phyloP scores from a whole-genome alignment of 139 green algal species.

The Ostreobium quekettii region DNA sequence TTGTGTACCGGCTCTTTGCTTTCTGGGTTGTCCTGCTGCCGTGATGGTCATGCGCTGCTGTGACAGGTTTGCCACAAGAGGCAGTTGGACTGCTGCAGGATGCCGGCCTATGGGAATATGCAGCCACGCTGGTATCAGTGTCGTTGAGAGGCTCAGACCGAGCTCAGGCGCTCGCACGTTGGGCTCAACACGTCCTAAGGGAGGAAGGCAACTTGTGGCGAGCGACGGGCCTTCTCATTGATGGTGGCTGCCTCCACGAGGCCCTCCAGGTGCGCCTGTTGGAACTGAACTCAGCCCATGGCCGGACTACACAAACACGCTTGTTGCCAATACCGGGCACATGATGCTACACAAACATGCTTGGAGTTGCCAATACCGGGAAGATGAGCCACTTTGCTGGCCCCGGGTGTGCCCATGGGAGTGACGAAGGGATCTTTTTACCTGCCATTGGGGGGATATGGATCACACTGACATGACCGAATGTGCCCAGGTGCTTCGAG shows the following conservation, averaged over 20 bases:
- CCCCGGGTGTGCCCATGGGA: no score
- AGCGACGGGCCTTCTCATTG: conserved; percentile 34
- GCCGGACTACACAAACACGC: no score
- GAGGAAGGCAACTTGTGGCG: conserved; percentile 42
- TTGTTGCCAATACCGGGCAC: no score
- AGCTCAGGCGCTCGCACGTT: conserved; percentile 45
- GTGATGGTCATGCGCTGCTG: not conserved
- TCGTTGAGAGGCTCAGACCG: conserved; percentile 34
- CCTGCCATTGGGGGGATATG: no score
- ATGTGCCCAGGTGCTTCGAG: no score
- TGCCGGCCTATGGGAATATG: conserved; percentile 58
- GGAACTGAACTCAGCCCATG: no score
- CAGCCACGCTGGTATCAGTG: conserved; percentile 46
- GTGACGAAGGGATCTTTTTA: no score
- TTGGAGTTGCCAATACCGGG: no score
- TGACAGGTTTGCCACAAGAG: conserved; percentile 32
- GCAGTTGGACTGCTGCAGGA: conserved; percentile 55
- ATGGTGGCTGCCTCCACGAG: conserved; percentile 38
- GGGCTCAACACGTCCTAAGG: conserved; percentile 43
- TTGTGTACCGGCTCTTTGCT: not conserved
- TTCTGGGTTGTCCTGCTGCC: not conserved
- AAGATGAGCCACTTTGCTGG: no score
- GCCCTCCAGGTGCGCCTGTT: no score
- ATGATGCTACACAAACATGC: no score
- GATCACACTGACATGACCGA: no score